phyloP scores from a whole-genome alignment of 768 basidiomycete genomes.

The Polyporus arcularius region DNA sequence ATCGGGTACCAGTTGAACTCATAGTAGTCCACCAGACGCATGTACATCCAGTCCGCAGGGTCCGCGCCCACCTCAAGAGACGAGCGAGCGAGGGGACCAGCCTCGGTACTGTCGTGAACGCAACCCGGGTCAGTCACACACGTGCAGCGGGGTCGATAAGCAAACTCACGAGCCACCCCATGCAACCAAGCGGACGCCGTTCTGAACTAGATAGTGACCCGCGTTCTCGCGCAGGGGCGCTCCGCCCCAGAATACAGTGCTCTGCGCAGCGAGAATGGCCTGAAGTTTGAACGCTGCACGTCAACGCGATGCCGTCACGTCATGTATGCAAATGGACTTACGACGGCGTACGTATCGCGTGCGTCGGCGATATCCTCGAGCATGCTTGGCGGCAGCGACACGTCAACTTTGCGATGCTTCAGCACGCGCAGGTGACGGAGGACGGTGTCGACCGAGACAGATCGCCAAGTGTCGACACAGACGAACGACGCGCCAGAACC shows the following conservation, averaged over 20 bases:
- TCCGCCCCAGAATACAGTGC: constrained; percentile 18
- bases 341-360: background rate
- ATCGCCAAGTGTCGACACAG: background rate
- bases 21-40: constrained; percentile 3
- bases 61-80: background rate
- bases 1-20: constrained; percentile 7
- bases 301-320: background rate
- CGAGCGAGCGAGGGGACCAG: constrained; percentile 12
- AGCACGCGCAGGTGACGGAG: constrained; percentile 19
- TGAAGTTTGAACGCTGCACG: background rate
- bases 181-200: constrained; percentile 4
- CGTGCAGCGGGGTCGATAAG: background rate
- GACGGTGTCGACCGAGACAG: constrained; percentile 1
- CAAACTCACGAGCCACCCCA: constrained; percentile 17
- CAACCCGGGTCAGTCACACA: background rate
- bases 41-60: constrained; percentile 14
- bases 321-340: background rate
- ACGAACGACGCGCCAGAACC: background rate
- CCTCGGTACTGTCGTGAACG: constrained; percentile 22
- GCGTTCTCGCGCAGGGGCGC: constrained; percentile 18
- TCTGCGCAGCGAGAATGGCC: constrained; percentile 1
- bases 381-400: constrained; percentile 21
- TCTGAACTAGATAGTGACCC: constrained; percentile 1
- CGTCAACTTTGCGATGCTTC: constrained; percentile 2
- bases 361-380: constrained; percentile 22